A percentile compares a stretch with the other conserved stretches of the same genome.
phyloP scores from a whole-genome alignment of 2,329 filamentous ascomycete species.

The Balansia obtecta region DNA sequence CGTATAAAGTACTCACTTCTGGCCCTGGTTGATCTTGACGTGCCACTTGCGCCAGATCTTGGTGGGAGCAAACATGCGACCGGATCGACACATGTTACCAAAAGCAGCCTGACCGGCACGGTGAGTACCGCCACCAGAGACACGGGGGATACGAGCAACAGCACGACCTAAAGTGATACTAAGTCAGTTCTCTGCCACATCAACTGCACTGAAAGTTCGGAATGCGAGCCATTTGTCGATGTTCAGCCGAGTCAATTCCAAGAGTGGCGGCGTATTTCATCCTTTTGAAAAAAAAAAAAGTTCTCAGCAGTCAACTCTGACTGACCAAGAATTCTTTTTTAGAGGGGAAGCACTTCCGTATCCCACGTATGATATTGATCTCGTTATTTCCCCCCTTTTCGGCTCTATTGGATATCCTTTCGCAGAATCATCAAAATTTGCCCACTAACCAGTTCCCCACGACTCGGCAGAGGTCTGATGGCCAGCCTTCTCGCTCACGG shows the following conservation, averaged over 20 bases:
- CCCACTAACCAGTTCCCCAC: constrained; percentile 89
- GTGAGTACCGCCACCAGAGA: constrained; percentile 99
- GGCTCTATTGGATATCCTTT: background rate
- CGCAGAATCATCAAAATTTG: background rate
- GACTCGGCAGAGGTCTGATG: constrained; percentile 99
- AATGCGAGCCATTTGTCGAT: no score
- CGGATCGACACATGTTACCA: constrained; percentile 99
- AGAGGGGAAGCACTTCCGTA: background rate
- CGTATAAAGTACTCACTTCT: constrained; percentile 54
- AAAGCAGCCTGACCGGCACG: constrained; percentile 99
- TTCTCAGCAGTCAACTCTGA: no score
- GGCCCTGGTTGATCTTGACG: constrained; percentile 98
- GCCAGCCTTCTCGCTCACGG: constrained; percentile 99
- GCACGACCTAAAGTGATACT: constrained; percentile 64
- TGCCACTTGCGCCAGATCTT: constrained; percentile 99
- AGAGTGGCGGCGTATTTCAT: background rate
- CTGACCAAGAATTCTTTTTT: background rate
- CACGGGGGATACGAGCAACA: constrained; percentile 99
- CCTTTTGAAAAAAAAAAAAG: background rate
- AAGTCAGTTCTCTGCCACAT: no score
- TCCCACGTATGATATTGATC: background rate
- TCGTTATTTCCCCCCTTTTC: background rate
- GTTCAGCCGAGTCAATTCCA: background rate
- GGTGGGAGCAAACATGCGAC: constrained; percentile 99
- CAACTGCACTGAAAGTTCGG: no score